Percentiles rank a stretch among this genome's conserved stretches.
These are phyloP conservation scores for Tulasnella sp. DNA, from an alignment of 768 basidiomycete genomes.

Conservation along the genomic window DNA sequence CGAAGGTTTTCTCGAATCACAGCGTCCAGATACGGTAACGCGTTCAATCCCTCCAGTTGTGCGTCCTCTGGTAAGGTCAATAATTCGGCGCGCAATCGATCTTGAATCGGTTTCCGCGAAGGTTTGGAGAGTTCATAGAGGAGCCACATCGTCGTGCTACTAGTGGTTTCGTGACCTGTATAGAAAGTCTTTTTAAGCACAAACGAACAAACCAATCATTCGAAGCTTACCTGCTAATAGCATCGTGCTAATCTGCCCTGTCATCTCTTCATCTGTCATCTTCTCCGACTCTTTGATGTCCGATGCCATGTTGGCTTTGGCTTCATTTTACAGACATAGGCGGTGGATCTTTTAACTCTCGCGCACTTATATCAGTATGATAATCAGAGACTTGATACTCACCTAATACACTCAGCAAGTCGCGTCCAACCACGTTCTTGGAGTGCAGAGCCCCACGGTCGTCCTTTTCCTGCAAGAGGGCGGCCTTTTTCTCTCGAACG, in stretches of 20 bases:
- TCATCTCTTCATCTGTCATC: constrained; percentile 52
- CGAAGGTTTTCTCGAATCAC: constrained; percentile 35
- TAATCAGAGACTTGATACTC: not conserved
- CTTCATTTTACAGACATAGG: not conserved
- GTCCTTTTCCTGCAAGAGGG: not conserved
- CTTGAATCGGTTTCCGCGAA: constrained; percentile 36
- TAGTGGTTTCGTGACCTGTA: constrained; percentile 31
- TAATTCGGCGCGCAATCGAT: constrained; percentile 37
- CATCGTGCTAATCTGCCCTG: constrained; percentile 35
- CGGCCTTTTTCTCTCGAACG: not conserved
- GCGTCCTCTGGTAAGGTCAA: constrained; percentile 16
- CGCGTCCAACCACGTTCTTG: not conserved
- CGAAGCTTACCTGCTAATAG: not conserved
- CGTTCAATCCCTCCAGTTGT: constrained; percentile 21
- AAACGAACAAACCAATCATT: too few species aligned
- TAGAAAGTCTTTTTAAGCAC: constrained; percentile 25
- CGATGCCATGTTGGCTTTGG: constrained; percentile 54
- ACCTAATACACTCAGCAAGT: constrained; percentile 8
- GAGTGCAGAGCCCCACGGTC: not conserved
- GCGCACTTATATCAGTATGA: not conserved
- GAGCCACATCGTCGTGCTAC: not conserved
- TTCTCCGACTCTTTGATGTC: constrained; percentile 45
- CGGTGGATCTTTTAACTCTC: too few species aligned
- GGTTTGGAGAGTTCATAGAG: constrained; percentile 27
- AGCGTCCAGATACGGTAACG: constrained; percentile 25